Conservation (phyloP, 2,329 filamentous ascomycete species). For the Trichoderma gracile region DNA sequence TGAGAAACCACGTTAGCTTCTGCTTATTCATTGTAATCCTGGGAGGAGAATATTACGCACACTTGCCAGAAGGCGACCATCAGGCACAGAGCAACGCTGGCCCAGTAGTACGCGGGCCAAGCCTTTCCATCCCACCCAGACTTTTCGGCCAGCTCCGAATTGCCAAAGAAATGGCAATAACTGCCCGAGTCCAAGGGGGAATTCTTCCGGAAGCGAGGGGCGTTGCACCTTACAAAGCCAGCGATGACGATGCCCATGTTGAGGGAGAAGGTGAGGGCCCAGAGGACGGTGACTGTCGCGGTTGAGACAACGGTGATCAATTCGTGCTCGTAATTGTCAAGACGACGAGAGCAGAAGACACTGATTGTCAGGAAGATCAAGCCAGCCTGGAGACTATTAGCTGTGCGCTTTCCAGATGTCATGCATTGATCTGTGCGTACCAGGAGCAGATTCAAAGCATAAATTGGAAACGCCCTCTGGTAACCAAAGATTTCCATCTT, state of each 20-base stretch:
- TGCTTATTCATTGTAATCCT: no score
- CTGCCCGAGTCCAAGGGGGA: not conserved
- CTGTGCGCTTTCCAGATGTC: not conserved
- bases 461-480: not conserved
- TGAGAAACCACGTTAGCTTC: not conserved
- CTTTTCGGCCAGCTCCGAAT: not conserved
- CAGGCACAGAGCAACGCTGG: not conserved
- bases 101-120: not conserved
- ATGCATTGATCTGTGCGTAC: not conserved
- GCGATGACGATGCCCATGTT: not conserved
- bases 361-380: not conserved
- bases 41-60: not conserved
- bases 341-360: not conserved
- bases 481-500: constrained; percentile 20
- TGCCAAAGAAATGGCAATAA: constrained; percentile 18
- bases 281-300: not conserved
- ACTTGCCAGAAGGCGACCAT: constrained; percentile 1
- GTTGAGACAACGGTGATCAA: not conserved
- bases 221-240: not conserved
- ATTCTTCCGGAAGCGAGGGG: not conserved
- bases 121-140: not conserved
- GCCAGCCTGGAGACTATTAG: not conserved
- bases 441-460: not conserved
- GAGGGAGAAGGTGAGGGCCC: not conserved
- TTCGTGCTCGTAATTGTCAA: not conserved